Evolutionary conservation across 192 early-diverging fungal genomes (phyloP).

Genomic region (Umbelopsis sp.): DNA sequence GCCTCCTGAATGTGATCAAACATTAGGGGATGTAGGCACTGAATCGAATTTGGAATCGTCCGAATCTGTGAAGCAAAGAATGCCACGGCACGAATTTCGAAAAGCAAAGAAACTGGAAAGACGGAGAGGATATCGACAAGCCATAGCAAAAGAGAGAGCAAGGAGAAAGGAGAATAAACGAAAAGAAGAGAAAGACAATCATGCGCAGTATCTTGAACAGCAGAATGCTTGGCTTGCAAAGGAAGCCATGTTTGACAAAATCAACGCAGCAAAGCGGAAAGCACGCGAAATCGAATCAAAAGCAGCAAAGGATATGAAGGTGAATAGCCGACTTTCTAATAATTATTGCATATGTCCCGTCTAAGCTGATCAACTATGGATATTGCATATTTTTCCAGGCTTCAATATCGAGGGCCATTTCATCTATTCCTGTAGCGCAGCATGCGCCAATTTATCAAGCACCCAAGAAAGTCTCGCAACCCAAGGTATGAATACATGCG

Average conservation of each 20-base stretch:
- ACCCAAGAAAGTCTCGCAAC: neutral
- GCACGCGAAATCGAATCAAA: neutral
- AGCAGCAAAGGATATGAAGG: neutral
- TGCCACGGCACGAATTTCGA: slow-evolving; percentile 2
- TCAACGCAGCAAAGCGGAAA: slow-evolving; percentile 3
- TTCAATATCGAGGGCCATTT: neutral
- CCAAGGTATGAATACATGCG: neutral
- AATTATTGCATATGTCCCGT: neutral
- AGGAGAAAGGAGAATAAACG: neutral
- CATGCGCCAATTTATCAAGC: neutral
- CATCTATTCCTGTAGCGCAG: neutral
- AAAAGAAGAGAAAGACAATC: neutral
- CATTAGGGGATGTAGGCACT: neutral
- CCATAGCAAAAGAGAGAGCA: neutral
- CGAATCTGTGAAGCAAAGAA: neutral
- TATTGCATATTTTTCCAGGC: neutral
- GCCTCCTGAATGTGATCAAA: neutral
- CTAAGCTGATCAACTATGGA: neutral
- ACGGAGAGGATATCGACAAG: neutral
- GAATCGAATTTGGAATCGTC: neutral
- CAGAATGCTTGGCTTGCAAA: neutral
- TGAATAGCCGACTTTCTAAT: neutral
- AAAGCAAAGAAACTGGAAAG: neutral
- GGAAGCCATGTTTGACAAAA: slow-evolving; percentile 9
- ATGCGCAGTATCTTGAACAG: neutral